These are phyloP conservation scores for Rhizopogon vinicolor DNA, from an alignment of 768 basidiomycete species.

Conservation along the genomic window DNA sequence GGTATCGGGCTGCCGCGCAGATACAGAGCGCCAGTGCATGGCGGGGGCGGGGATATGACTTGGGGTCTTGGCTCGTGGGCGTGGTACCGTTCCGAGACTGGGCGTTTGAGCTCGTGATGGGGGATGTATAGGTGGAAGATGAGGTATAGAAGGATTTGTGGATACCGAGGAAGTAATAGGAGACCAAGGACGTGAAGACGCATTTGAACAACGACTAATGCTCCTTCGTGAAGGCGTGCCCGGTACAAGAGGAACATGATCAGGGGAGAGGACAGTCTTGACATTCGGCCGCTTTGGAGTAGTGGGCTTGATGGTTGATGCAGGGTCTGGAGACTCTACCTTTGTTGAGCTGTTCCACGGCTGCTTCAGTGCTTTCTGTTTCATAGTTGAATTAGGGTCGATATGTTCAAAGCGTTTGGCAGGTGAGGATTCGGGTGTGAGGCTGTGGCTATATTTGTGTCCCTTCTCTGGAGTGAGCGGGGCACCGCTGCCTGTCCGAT, in stretches of 20 bases:
- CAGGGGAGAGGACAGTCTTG: constrained; percentile 41
- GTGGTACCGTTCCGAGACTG: constrained; percentile 41
- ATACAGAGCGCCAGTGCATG: constrained; percentile 43
- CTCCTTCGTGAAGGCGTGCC: constrained; percentile 56
- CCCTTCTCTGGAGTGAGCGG: constrained; percentile 53
- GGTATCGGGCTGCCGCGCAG: constrained; percentile 40
- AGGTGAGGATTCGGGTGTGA: constrained; percentile 69
- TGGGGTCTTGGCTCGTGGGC: constrained; percentile 74
- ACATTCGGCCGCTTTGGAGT: constrained; percentile 45
- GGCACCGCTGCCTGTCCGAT: constrained; percentile 33
- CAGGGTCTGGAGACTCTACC: constrained; percentile 47
- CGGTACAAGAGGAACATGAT: constrained; percentile 43
- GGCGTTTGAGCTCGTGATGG: constrained; percentile 63
- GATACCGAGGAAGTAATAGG: constrained; percentile 69
- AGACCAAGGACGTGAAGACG: constrained; percentile 78
- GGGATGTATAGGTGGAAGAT: constrained; percentile 30
- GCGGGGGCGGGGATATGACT: constrained; percentile 72
- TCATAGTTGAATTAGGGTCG: constrained; percentile 36
- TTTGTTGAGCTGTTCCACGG: constrained; percentile 82
- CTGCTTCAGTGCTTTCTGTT: constrained; percentile 38
- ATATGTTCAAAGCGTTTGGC: constrained; percentile 23
- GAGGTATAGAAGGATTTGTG: constrained; percentile 38
- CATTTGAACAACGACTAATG: constrained; percentile 68
- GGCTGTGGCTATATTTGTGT: constrained; percentile 68
- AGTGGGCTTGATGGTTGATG: constrained; percentile 41